A percentile compares a stretch with the other conserved stretches of the same genome.
Conservation (phyloP, 2,329 filamentous ascomycete species). For the Epichloe scottii region DNA sequence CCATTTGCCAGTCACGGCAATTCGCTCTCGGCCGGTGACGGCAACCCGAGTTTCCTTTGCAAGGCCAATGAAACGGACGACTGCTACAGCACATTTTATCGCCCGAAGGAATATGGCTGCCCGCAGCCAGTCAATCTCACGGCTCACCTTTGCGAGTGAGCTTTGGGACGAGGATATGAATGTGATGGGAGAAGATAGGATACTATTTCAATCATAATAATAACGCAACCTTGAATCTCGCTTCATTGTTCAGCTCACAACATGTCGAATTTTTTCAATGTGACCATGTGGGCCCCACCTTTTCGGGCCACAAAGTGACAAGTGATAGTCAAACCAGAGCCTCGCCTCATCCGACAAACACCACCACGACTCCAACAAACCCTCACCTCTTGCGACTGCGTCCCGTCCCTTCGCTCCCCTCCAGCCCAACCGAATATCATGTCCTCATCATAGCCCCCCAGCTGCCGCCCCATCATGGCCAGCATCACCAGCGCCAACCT, state of each 20-base stretch:
- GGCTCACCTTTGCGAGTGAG: slow-evolving; percentile 17
- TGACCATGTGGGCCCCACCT: too few relatives aligned
- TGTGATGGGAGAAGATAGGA: not conserved
- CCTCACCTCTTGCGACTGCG: too few relatives aligned
- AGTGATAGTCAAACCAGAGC: too few relatives aligned
- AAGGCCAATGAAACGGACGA: slow-evolving; percentile 17
- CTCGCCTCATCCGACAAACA: too few relatives aligned
- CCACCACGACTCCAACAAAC: too few relatives aligned
- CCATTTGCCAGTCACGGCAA: slow-evolving; percentile 26
- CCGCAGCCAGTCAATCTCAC: slow-evolving; percentile 26
- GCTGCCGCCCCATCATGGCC: not conserved
- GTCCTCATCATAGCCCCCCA: not conserved
- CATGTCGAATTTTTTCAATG: too few relatives aligned
- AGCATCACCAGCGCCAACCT: not conserved
- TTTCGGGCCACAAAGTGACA: too few relatives aligned
- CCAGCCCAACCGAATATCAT: not conserved
- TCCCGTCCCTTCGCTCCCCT: too few relatives aligned
- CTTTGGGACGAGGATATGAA: not conserved
- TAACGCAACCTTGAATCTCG: too few relatives aligned
- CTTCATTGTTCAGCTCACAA: too few relatives aligned
- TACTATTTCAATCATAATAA: too few relatives aligned
- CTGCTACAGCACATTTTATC: slow-evolving; percentile 27
- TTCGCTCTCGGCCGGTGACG: slow-evolving; percentile 22
- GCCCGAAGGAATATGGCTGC: slow-evolving; percentile 28
- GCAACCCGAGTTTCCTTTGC: slow-evolving; percentile 28